phyloP scores from a whole-genome alignment of 2,329 filamentous ascomycete species.

The Penicillium hesseltinei region DNA sequence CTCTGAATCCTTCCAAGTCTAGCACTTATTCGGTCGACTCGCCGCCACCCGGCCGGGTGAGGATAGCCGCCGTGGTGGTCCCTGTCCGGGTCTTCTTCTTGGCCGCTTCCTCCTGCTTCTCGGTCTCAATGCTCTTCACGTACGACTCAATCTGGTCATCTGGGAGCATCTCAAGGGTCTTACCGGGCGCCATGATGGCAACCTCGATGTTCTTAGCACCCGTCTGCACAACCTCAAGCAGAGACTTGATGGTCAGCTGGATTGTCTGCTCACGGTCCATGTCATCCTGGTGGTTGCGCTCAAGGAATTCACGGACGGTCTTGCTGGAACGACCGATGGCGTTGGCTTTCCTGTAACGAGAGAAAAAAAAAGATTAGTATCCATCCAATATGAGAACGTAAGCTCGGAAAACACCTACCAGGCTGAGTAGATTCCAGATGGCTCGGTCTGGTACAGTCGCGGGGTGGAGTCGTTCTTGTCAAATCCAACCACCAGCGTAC shows the following conservation, averaged over 20 bases:
- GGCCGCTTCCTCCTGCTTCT: constrained; percentile 97
- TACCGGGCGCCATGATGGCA: constrained; percentile 92
- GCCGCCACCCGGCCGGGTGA: constrained; percentile 58
- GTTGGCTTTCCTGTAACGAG: constrained; percentile 81
- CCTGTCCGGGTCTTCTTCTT: constrained; percentile 77
- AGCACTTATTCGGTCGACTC: constrained; percentile 28
- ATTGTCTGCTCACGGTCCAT: constrained; percentile 97
- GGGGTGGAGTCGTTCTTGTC: constrained; percentile 88
- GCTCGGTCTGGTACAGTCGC: constrained; percentile 94
- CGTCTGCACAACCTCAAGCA: constrained; percentile 96
- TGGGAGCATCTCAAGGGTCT: constrained; percentile 87
- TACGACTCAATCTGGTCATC: constrained; percentile 95
- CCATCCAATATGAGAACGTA: neutral
- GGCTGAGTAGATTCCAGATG: constrained; percentile 98
- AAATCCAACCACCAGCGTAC: constrained; percentile 97
- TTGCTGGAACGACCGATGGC: constrained; percentile 98
- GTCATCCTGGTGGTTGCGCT: constrained; percentile 97
- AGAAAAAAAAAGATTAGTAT: constrained; percentile 13
- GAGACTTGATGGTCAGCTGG: constrained; percentile 94
- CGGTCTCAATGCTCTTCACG: constrained; percentile 97
- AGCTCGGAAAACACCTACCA: constrained; percentile 61
- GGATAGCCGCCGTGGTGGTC: constrained; percentile 62
- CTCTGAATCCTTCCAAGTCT: constrained; percentile 13
- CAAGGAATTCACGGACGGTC: constrained; percentile 96
- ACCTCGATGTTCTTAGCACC: constrained; percentile 99